Conservation (phyloP, 23 red algal genomes). For the Agarophyton chilense region DNA sequence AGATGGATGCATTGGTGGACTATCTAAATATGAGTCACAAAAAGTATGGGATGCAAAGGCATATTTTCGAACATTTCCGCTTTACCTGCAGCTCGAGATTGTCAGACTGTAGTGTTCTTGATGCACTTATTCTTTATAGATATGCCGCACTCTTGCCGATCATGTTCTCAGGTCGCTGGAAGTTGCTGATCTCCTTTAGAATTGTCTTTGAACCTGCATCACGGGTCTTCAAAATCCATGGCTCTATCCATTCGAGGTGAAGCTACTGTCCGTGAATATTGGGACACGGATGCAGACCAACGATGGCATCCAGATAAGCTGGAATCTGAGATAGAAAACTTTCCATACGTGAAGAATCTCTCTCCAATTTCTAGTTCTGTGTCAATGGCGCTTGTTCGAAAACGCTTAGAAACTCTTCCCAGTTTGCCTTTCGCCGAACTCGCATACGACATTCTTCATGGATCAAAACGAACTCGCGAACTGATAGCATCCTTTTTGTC, state of each 20-base stretch:
- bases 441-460: conserved; percentile 9
- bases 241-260: neutral
- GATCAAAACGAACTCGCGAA: conserved; percentile 20
- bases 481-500: conserved; percentile 57
- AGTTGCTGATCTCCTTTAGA: too few species aligned
- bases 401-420: neutral
- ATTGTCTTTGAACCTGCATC: too few species aligned
- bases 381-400: neutral
- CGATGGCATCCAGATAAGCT: neutral
- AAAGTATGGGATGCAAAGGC: too few species aligned
- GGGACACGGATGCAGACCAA: neutral
- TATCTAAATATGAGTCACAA: too few species aligned
- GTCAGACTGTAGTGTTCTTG: too few species aligned
- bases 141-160: too few species aligned
- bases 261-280: neutral
- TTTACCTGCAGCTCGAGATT: too few species aligned
- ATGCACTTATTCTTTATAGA: too few species aligned
- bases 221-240: neutral
- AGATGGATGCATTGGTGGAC: too few species aligned
- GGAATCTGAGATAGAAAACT: neutral
- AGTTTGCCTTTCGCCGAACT: conserved; percentile 44
- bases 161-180: too few species aligned
- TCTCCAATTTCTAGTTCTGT: neutral
- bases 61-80: too few species aligned
- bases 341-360: neutral